These are phyloP conservation scores for Russula virescens DNA, from an alignment of 768 basidiomycete species.

Conservation along the genomic window DNA sequence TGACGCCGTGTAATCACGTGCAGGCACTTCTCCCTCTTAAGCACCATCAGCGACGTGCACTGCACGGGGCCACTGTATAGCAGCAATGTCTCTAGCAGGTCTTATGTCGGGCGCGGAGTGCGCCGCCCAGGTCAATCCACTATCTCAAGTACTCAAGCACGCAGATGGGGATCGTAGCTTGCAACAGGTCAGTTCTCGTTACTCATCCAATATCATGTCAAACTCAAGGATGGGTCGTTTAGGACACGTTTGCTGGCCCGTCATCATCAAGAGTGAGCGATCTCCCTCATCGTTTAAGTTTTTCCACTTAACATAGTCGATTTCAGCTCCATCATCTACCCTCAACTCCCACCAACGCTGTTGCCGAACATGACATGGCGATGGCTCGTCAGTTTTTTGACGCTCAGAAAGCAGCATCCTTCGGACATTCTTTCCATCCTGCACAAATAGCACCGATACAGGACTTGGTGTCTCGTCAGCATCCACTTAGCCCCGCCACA, in stretches of 20 bases:
- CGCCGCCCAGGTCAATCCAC: conserved; percentile 74
- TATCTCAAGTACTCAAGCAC: conserved; percentile 86
- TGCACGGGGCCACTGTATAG: too few relatives aligned
- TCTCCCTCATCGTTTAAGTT: background rate
- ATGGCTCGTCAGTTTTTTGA: conserved; percentile 81
- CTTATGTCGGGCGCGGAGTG: conserved; percentile 89
- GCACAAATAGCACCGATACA: conserved; percentile 32
- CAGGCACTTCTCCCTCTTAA: background rate
- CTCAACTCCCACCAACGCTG: conserved; percentile 41
- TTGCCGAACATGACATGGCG: conserved; percentile 60
- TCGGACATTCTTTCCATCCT: conserved; percentile 34
- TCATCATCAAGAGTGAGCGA: conserved; percentile 60
- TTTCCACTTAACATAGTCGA: background rate
- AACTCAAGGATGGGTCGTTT: background rate
- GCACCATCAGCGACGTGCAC: too few relatives aligned
- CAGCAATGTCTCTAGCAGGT: conserved; percentile 65
- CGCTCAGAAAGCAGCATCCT: conserved; percentile 33
- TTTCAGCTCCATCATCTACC: conserved; percentile 72
- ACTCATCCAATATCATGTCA: background rate
- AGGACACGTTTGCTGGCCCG: conserved; percentile 73
- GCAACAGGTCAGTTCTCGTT: conserved; percentile 56
- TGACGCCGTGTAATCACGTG: conserved; percentile 14
- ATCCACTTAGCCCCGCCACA: conserved; percentile 21
- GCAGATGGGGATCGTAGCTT: conserved; percentile 83
- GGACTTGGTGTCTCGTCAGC: conserved; percentile 29